These are phyloP conservation scores for Juncus inflexus DNA, from an alignment of 176 grass and related monocot genomes.

Conservation along the genomic window DNA sequence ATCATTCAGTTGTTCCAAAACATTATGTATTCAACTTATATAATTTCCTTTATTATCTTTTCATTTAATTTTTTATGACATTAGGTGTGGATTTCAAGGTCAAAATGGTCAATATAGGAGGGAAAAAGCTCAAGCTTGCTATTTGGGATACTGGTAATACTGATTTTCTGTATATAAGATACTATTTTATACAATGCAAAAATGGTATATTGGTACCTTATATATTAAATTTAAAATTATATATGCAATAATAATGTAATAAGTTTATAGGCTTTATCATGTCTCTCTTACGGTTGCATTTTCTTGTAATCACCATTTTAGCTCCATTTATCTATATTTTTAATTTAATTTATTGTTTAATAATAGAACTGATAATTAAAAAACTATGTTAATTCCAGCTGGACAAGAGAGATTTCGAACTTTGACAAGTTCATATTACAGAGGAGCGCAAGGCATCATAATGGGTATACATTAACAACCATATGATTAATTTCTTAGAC, in stretches of 20 bases:
- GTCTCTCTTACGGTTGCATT: background rate
- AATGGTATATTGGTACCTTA: background rate
- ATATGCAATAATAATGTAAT: background rate
- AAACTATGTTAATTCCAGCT: constrained; percentile 42
- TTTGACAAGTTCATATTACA: constrained; percentile 91
- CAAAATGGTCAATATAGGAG: constrained; percentile 84
- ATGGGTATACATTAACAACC: constrained; percentile 52
- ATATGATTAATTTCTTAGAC: no score
- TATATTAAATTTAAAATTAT: background rate
- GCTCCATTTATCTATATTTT: background rate
- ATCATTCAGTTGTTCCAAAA: no score
- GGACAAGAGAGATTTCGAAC: constrained; percentile 91
- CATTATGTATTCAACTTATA: no score
- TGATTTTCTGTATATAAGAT: background rate
- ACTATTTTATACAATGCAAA: background rate
- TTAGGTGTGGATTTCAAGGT: constrained; percentile 99
- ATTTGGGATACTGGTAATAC: constrained; percentile 88
- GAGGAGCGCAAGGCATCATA: constrained; percentile 88
- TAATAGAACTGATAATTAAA: constrained; percentile 1
- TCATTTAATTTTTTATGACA: background rate
- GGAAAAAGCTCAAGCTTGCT: constrained; percentile 94
- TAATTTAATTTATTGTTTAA: constrained; percentile 1
- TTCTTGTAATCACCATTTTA: background rate
- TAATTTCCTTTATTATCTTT: no score
- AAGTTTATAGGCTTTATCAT: background rate